Evolutionary conservation across 2,329 filamentous ascomycete species (phyloP), one percentile per base, ranked within the genome.

Genomic region (Sporothrix phasma): DNA sequence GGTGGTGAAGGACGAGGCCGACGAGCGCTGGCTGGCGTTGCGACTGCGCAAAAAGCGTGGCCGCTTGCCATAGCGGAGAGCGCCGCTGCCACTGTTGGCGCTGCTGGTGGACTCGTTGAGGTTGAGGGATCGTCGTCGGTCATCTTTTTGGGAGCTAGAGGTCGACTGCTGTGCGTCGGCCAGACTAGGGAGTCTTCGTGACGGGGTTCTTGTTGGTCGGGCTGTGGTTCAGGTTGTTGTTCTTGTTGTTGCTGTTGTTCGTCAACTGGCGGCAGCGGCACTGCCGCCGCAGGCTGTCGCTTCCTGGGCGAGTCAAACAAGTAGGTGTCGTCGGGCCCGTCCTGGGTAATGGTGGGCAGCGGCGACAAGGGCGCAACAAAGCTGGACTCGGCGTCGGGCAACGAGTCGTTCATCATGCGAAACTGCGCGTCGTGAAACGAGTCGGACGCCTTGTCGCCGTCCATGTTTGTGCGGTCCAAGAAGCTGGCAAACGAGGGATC

Each of bases 331-430:
- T 86, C 83, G 63, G 78, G 71, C 56, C 79, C 82, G 67, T 75
- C 76, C 39, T 76, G 74, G 10, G 77, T 73, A 60, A 78, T 75
- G 34, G 76, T 76, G 41, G 77, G 78, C 54, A 86, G 78, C 13
- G 84, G 84, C 7, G 84, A 87, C 5, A 82, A 72, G 5, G 80
- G 78, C 1, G 82, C 81, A 63, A 85, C 72, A 70, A 88, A 88
- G 74, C 85, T 88, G 39, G 85, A 87, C 70, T 88, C 85, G 67
- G 87, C 79, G 69, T 88, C 85, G 69, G 82, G 79, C 22, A 88
- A 73, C 70, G 87, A 84, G 63, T 80, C 79, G 66, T 79, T 77
- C 22, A 85, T 77, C 22, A 85, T 77, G 49, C 78, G 78, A 22
- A 84, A 78, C 47, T 78, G 78, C 54, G 80, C 77, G 68, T 84